A percentile compares a stretch with the other conserved stretches of the same genome.
Evolutionary conservation across 2,329 filamentous ascomycete species (phyloP).

Genomic region (Cladosporium sphaerospermum): DNA sequence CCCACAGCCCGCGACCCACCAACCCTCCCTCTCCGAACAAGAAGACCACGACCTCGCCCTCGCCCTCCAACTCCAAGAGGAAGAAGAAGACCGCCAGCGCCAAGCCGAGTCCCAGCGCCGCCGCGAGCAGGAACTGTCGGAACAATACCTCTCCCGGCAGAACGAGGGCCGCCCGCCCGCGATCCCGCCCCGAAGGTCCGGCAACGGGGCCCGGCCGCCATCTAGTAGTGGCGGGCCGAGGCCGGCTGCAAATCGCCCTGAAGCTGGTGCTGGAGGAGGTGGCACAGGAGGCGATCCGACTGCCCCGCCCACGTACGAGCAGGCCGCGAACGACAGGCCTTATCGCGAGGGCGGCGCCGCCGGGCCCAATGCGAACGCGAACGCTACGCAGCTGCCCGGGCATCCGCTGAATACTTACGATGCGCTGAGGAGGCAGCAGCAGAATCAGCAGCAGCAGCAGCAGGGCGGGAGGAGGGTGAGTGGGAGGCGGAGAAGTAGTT

Average conservation of each 20-base stretch:
- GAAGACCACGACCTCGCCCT: conserved; percentile 80
- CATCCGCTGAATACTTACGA: conserved; percentile 30
- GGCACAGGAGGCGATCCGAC: conserved; percentile 38
- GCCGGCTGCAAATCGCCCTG: not conserved
- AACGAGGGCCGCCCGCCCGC: conserved; percentile 42
- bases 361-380: conserved; percentile 6
- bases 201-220: too few species aligned
- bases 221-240: too few species aligned
- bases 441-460: conserved; percentile 13
- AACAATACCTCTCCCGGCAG: conserved; percentile 53
- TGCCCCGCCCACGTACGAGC: conserved; percentile 61
- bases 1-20: conserved; percentile 21
- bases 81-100: conserved; percentile 77
- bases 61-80: conserved; percentile 87
- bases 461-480: conserved; percentile 10
- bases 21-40: conserved; percentile 53
- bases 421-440: conserved; percentile 26
- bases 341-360: conserved; percentile 36
- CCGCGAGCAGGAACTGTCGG: conserved; percentile 62
- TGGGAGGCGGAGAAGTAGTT: conserved; percentile 17
- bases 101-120: conserved; percentile 51
- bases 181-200: conserved; percentile 22
- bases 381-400: conserved; percentile 25
- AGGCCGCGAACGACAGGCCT: conserved; percentile 51
- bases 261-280: not conserved